Conservation (phyloP, 768 basidiomycete species). For the Rhizopogon vesiculosus region DNA sequence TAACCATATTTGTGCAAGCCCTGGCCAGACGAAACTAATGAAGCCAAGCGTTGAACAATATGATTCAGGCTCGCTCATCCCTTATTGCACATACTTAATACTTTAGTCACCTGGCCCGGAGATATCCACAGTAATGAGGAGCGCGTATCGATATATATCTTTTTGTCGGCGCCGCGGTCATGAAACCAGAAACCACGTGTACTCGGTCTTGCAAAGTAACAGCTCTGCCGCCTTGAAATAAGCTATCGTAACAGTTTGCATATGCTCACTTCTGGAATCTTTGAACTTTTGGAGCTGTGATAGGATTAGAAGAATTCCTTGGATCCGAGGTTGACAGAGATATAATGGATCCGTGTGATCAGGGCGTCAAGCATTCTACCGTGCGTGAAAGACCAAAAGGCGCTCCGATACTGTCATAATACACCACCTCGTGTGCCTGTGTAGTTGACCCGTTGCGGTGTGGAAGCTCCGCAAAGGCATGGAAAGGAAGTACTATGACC, state of each 20-base stretch:
- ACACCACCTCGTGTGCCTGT: background rate
- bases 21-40: background rate
- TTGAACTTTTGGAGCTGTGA: background rate
- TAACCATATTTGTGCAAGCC: background rate
- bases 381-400: background rate
- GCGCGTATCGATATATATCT: background rate
- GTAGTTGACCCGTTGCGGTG: background rate
- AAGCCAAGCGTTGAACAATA: background rate
- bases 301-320: background rate
- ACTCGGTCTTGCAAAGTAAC: background rate
- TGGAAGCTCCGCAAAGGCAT: constrained; percentile 1
- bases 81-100: background rate
- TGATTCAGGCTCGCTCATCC: background rate
- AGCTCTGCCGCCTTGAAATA: background rate
- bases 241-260: background rate
- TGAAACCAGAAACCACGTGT: background rate
- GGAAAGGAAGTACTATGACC: background rate
- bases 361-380: background rate
- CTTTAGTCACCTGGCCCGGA: background rate
- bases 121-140: background rate
- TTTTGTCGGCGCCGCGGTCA: background rate
- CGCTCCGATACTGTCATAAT: background rate
- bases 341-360: background rate
- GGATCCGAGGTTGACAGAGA: background rate
- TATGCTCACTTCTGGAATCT: too few relatives aligned